Base-by-base conservation (phyloP, 2,329 filamentous ascomycete species). In the Helminthosporium solani region DNA sequence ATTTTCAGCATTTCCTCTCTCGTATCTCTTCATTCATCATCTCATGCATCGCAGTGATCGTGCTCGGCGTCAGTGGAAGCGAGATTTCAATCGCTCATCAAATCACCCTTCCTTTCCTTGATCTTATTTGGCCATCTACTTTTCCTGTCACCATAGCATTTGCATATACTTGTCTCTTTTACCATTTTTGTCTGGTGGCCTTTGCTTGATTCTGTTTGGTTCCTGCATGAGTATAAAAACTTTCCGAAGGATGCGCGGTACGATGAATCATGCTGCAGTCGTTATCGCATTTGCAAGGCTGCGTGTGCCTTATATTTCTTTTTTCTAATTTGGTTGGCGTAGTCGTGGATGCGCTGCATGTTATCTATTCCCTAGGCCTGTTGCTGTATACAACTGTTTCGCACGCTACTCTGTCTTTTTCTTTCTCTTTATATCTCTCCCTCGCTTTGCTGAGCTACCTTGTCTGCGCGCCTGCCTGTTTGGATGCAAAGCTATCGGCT, bases 41-140 rank as follows among this genome's bases (percentile, higher is more conserved):
- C 16, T 31, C 31, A 23, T 8, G 28, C 28, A 28, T 30, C 33
- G 25, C 6, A n/a, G 28, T 28, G 39, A 11, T 44, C 37, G 20
- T 27, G 28, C 33, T 37, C 30, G 47, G 47, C 47, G 47, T 36
- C 45, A 40, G 47, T n/a, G 43, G 43, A 40, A 43, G 42, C 42
- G 18, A 11, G 39, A 43, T 23, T 18, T 15, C 30, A 14, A 21
- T 23, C 28, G 7, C 15, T 18, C 19, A 38, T 19, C 35, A 16
- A 38, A 19, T 20, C n/a, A 11, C 18, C 25, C 20, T 39, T 19
- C 15, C 27, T 36, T 40, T 9, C 38, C 18, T 40, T 25, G 34
- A 34, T 39, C 28, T 42, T 21, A 16, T 31, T 21, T 31, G 3
- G 12, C 30, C 12, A 11, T 28, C 30, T 23, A 9, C 15, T 20